Evolutionary conservation across 495 filamentous ascomycete species (phyloP), one percentile per base, ranked within the genome.

Genomic region (Tuber indicum): DNA sequence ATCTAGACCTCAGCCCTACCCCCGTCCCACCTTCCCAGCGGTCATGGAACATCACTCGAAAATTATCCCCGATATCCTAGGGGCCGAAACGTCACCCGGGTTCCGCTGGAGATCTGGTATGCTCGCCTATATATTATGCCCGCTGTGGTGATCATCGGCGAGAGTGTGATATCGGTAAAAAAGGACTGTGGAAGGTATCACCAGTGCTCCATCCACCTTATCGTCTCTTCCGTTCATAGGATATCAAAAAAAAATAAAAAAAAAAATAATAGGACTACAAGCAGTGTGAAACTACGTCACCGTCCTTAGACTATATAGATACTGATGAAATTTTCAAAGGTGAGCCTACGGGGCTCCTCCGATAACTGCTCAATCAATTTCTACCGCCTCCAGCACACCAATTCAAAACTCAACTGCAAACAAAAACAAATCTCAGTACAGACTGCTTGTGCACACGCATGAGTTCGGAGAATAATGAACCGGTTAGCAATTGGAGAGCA

Each of bases 1-100:
- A 66, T 66, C 58, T 17, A 36, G 58, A 36, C 58, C 58, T 17
- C 58, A 66, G 58, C 58, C 58, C 58, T 66, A 66, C 58, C 58
- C 10, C 3, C 26, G 14, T 36, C n/a, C 58, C 26, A 32, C 26
- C 58, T 36, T 66, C 58, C 58, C 6, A 5, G 58, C 17, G 4
- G 26, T 36, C 58, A 66, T 36, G 26, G 26, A 66, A 66, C 26
- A 36, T 66, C 58, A 66, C 58, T 66, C 58, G 58, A 32, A 52
- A 17, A 66, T 66, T 66, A 66, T 66, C 58, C 0, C 58, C 58
- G 58, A 66, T 36, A 17, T 6, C 26, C 26, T 36, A n/a, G 4
- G 58, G 58, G 26, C 58, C 58, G 58, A 66, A 66, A 66, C 4
- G 12, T 66, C 58, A 66, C 26, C 58, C 26, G 58, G 58, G 58